Evolutionary conservation across 2,329 filamentous ascomycete species (phyloP), one percentile per base, ranked within the genome.

Genomic region (Phyllachora maydis): DNA sequence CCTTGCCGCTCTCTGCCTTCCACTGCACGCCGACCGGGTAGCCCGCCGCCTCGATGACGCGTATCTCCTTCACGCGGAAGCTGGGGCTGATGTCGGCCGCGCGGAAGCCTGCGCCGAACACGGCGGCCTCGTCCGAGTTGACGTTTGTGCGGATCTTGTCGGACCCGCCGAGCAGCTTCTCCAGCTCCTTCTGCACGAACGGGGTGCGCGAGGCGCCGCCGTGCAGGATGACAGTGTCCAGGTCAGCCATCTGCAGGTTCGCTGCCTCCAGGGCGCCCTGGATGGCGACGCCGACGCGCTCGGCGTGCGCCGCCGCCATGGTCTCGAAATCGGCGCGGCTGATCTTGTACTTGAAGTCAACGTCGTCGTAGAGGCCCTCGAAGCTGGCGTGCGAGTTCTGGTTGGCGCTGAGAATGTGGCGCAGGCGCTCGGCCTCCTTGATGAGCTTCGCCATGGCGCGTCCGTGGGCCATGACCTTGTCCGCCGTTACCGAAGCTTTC

Each of bases 51-150:
- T 98, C 88, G n/a, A 57, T 62, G 24, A 77, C 67, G 28, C 77
- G 65, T 34, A 98, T 98, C 42, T 95, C 88, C 60, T 95, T 98
- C 42, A 98, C 88, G 30, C 82, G 74, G 68, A 98, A 98, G 44
- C 77, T 85, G 19, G 85, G 82, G 50, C 81, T 93, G 28, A 98
- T 61, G 36, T 79, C 70, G 24, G 88, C 88, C 23, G 79, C 88
- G 42, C 83, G 79, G 60, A 98, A 95, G 14, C 76, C 83, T 26
- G 88, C 85, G 37, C 88, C 88, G 46, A 95, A 91, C 7, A 91
- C 88, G 23, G 88, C 88, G 13, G 88, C 76, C 50, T 98, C 88
- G 39, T 98, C 88, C 8, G 85, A 77, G 52, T 98, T 98, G 42
- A 98, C 88, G 38, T 90, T 98, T 40, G 73, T 76, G 33, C 82